phyloP scores from a whole-genome alignment of 2,329 filamentous ascomycete species.

The Metarhizium guizhouense region DNA sequence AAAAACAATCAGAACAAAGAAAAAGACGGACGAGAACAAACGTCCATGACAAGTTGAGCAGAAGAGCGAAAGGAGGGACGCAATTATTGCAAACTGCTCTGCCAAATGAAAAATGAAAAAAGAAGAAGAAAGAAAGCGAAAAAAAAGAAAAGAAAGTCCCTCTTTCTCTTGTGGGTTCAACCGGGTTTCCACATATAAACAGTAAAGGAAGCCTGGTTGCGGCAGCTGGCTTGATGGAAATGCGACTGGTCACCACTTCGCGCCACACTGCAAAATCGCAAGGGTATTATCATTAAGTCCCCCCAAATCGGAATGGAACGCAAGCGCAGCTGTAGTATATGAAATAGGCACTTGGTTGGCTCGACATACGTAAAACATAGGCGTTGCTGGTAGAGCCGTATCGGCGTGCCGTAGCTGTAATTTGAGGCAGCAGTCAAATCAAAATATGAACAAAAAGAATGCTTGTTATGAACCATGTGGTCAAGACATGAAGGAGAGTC shows the following conservation, averaged over 20 bases:
- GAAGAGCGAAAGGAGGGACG: too few relatives aligned
- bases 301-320: not conserved
- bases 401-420: not conserved
- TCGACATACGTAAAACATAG: not conserved
- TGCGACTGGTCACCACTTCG: not conserved
- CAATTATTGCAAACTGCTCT: not conserved
- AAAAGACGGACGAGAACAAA: not conserved
- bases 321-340: not conserved
- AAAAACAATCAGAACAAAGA: not conserved
- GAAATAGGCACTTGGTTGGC: not conserved
- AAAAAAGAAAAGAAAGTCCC: not conserved
- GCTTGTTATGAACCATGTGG: not conserved
- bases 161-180: not conserved
- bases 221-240: not conserved
- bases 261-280: not conserved
- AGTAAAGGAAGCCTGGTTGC: not conserved
- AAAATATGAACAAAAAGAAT: slow-evolving; percentile 4
- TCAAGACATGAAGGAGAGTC: not conserved
- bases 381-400: not conserved
- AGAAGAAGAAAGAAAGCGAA: not conserved
- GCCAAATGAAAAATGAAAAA: not conserved
- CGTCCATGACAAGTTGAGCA: not conserved
- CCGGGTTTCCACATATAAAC: not conserved
- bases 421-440: not conserved
- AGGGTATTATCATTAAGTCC: not conserved